Evolutionary conservation across 108 stramenopile species (phyloP).

Genomic region (Chaetoceros muelleri): DNA sequence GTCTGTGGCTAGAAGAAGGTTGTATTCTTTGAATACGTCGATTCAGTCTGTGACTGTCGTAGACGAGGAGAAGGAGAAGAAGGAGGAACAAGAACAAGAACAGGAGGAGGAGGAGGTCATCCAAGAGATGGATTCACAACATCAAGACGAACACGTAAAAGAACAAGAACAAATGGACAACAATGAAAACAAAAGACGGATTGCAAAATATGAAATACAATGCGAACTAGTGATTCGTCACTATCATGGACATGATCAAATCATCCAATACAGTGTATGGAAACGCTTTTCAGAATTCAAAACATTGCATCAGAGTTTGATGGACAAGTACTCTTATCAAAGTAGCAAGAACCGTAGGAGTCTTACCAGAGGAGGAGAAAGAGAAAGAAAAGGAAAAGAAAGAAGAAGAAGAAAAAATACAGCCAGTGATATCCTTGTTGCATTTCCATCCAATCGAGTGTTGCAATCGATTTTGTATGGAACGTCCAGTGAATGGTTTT

Average conservation of each 20-base stretch:
- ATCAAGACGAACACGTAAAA: neutral
- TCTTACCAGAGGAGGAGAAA: neutral
- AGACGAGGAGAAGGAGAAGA: neutral
- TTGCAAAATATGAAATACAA: neutral
- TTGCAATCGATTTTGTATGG: neutral
- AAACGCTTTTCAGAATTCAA: neutral
- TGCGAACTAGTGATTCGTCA: neutral
- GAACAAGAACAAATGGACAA: neutral
- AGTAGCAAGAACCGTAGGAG: too few species aligned
- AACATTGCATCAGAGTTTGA: neutral
- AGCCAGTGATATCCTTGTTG: too few species aligned
- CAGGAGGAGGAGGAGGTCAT: neutral
- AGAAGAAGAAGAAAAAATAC: too few species aligned
- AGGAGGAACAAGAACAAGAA: neutral
- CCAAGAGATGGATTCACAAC: neutral
- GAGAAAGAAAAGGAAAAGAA: too few species aligned
- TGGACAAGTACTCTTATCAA: neutral
- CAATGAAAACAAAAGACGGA: neutral
- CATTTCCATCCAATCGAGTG: neutral
- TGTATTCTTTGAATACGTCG: neutral
- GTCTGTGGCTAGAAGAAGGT: neutral
- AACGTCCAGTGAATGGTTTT: neutral
- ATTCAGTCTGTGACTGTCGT: neutral
- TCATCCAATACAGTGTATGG: neutral
- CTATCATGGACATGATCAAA: neutral